phyloP scores from a whole-genome alignment of 2,329 filamentous ascomycete genomes.

The Fusarium camptoceras region DNA sequence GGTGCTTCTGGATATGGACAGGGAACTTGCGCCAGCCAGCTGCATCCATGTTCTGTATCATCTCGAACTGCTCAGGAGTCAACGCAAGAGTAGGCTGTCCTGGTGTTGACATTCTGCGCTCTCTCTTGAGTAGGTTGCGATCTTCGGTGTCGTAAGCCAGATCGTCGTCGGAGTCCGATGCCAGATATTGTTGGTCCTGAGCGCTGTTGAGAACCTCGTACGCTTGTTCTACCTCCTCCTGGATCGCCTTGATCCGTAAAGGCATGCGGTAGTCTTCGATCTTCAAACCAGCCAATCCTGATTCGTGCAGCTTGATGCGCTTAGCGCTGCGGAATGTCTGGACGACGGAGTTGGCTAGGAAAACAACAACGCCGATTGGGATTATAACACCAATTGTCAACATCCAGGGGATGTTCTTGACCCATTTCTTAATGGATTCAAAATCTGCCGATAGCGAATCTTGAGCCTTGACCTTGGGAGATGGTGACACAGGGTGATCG shows the following conservation, averaged over 20 bases:
- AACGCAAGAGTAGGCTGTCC: constrained; percentile 80
- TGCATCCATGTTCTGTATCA: constrained; percentile 81
- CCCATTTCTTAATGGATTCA: constrained; percentile 49
- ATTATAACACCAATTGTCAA: constrained; percentile 76
- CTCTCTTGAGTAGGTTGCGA: constrained; percentile 55
- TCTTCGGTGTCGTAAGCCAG: constrained; percentile 53
- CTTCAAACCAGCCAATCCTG: constrained; percentile 74
- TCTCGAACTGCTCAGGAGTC: constrained; percentile 82
- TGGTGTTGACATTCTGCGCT: constrained; percentile 56
- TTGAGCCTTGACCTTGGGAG: constrained; percentile 50
- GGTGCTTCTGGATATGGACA: constrained; percentile 79
- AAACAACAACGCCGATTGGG: constrained; percentile 77
- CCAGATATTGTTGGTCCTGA: constrained; percentile 78
- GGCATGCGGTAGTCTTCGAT: constrained; percentile 80
- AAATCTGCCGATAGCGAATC: constrained; percentile 51
- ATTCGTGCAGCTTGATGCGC: constrained; percentile 81
- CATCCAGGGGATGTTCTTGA: constrained; percentile 71
- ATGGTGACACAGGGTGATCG: constrained; percentile 66
- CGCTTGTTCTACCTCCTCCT: constrained; percentile 79
- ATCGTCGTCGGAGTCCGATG: constrained; percentile 60
- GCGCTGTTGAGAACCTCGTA: constrained; percentile 78
- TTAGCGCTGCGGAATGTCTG: constrained; percentile 81
- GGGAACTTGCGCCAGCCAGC: constrained; percentile 73
- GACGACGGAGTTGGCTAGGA: constrained; percentile 79
- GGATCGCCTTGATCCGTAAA: constrained; percentile 79